phyloP scores from a whole-genome alignment of 148 eudicot species.

The Rhododendron simsii region DNA sequence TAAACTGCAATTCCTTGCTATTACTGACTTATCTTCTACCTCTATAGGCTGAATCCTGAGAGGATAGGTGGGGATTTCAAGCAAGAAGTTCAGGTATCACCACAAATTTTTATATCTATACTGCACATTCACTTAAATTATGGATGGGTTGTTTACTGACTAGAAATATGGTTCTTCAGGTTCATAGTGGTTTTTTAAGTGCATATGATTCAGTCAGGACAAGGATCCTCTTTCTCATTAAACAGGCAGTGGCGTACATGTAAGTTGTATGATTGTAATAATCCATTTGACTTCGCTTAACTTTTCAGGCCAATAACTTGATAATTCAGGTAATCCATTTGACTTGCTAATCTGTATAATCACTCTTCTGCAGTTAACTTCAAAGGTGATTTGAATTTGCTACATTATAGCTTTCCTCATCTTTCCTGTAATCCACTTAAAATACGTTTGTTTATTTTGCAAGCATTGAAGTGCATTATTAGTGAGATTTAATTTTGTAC shows the following conservation, averaged over 20 bases:
- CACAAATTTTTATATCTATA: not conserved
- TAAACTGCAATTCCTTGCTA: conserved; percentile 9
- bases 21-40: conserved; percentile 16
- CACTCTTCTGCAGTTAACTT: not conserved
- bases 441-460: not conserved
- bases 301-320: not conserved
- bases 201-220: conserved; percentile 96
- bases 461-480: not conserved
- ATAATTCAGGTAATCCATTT: not conserved
- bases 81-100: conserved; percentile 85
- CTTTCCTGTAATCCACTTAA: not conserved
- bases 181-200: conserved; percentile 85
- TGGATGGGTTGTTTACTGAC: not conserved
- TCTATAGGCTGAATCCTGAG: conserved; percentile 82
- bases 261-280: conserved; percentile 26
- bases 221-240: conserved; percentile 68
- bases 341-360: not conserved
- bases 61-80: conserved; percentile 93
- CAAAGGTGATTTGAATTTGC: not conserved
- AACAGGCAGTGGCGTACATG: conserved; percentile 60
- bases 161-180: conserved; percentile 40
- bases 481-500: not conserved
- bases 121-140: not conserved
- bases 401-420: not conserved
- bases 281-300: not conserved